phyloP scores from a whole-genome alignment of 2,329 filamentous ascomycete genomes.

The Sclerotinia nivalis region DNA sequence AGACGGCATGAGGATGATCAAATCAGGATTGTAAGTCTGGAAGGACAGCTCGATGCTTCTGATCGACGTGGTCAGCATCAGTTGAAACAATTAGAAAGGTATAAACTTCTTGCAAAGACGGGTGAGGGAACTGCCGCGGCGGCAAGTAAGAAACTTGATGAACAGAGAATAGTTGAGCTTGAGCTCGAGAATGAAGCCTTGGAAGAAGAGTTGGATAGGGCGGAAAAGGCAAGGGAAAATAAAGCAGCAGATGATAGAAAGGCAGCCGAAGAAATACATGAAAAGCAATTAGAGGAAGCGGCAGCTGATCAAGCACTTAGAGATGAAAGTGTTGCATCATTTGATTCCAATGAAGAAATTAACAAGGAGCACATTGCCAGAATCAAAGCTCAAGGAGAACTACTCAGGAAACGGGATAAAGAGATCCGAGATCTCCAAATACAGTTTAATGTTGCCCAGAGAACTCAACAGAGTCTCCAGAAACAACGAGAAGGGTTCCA shows the following conservation, averaged over 20 bases:
- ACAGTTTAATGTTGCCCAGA: background rate
- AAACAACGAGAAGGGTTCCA: background rate
- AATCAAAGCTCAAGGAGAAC: background rate
- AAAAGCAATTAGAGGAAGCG: background rate
- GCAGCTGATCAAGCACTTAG: background rate
- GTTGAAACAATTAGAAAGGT: background rate
- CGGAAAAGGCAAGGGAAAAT: background rate
- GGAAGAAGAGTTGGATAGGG: background rate
- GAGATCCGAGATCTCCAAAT: background rate
- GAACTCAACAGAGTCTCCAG: background rate
- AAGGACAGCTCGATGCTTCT: slow-evolving; percentile 8
- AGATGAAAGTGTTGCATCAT: background rate
- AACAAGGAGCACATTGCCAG: slow-evolving; percentile 11
- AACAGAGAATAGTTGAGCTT: background rate
- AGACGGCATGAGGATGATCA: background rate
- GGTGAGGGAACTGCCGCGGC: background rate
- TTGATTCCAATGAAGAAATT: slow-evolving; percentile 9
- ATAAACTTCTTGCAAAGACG: background rate
- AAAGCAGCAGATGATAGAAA: background rate
- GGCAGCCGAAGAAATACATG: background rate
- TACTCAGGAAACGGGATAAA: background rate
- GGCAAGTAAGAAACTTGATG: no score
- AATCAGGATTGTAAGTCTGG: background rate
- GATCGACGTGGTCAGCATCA: background rate
- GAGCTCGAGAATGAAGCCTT: background rate